These are phyloP conservation scores for Pyrus communis DNA, from an alignment of 306 rosid genomes.

Conservation along the genomic window DNA sequence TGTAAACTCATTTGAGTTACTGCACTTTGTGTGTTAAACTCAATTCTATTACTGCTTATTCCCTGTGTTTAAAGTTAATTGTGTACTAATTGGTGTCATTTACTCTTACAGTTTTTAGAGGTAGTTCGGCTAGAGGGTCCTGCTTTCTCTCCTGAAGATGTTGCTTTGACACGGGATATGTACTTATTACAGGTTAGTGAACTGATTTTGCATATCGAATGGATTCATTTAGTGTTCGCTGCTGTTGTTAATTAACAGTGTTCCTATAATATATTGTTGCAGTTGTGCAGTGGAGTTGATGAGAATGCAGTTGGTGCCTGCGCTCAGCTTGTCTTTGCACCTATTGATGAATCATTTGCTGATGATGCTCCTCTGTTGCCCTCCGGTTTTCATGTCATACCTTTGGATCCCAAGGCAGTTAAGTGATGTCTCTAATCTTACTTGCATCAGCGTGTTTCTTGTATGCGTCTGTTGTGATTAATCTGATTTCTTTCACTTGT, in stretches of 20 bases:
- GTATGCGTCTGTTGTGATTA: not conserved
- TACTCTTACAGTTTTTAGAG: constrained; percentile 58
- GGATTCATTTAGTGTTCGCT: not conserved
- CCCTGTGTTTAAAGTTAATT: not conserved
- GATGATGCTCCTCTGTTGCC: constrained; percentile 90
- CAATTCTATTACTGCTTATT: not conserved
- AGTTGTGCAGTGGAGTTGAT: constrained; percentile 91
- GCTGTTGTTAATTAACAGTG: not conserved
- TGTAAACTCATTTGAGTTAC: not conserved
- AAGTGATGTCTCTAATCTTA: constrained; percentile 8
- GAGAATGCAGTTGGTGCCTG: constrained; percentile 84
- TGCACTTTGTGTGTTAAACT: not conserved
- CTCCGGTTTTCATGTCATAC: constrained; percentile 92
- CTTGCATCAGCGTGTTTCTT: not conserved
- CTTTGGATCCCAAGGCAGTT: constrained; percentile 86
- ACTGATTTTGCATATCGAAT: not conserved
- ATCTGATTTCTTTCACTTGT: not conserved
- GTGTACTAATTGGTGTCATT: not conserved
- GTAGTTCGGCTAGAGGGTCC: constrained; percentile 97
- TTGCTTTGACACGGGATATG: constrained; percentile 84
- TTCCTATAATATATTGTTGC: constrained; percentile 8
- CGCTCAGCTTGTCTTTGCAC: constrained; percentile 96
- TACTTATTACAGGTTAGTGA: constrained; percentile 65
- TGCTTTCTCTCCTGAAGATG: constrained; percentile 85
- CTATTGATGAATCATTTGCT: constrained; percentile 91